A percentile compares a stretch with the other conserved stretches of the same genome.
Conservation (phyloP, 768 basidiomycete genomes). For the Myochromella boudieri region DNA sequence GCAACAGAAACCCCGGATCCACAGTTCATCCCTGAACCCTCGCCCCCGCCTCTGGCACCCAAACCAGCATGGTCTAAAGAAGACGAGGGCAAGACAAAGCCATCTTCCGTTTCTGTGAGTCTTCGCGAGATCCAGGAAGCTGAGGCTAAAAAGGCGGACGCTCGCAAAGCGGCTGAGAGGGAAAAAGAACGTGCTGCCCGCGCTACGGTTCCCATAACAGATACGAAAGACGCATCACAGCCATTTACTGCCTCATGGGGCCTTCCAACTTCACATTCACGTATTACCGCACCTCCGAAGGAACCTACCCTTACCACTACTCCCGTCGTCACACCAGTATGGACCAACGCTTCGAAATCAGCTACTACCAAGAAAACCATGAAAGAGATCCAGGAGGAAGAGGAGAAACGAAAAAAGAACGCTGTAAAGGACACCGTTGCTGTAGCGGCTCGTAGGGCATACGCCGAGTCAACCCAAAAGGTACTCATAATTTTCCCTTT, state of each 20-base stretch:
- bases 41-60: conserved; percentile 23
- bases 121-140: conserved; percentile 95
- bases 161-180: conserved; percentile 70
- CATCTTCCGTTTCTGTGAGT: conserved; percentile 50
- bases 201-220: conserved; percentile 33
- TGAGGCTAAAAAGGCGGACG: conserved; percentile 80
- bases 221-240: conserved; percentile 55
- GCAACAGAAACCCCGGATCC: conserved; percentile 14
- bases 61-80: conserved; percentile 71
- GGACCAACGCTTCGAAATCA: conserved; percentile 65
- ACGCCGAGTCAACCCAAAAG: conserved; percentile 80
- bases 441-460: conserved; percentile 62
- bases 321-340: conserved; percentile 56
- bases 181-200: conserved; percentile 66
- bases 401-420: conserved; percentile 79
- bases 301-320: conserved; percentile 33
- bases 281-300: conserved; percentile 39
- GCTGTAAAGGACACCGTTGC: conserved; percentile 60
- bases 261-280: conserved; percentile 75
- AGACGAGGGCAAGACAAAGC: conserved; percentile 59
- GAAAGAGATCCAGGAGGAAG: conserved; percentile 99
- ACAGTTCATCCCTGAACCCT: conserved; percentile 17
- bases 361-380: conserved; percentile 80
- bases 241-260: conserved; percentile 80
- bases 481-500: conserved; percentile 34